These are phyloP conservation scores for Cucurbita moschata DNA, from an alignment of 306 rosid species.

Conservation along the genomic window DNA sequence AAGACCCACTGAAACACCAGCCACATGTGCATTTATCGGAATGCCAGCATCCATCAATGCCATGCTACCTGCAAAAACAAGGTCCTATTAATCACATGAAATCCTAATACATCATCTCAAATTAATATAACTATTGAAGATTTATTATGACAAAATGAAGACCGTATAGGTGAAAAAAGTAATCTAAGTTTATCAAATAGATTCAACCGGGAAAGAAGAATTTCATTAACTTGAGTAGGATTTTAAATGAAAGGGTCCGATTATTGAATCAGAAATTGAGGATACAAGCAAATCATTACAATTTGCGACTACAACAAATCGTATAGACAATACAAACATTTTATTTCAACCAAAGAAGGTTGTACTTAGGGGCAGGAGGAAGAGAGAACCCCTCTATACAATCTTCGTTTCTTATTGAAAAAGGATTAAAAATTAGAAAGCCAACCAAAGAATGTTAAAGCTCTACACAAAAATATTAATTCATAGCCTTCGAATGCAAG, in stretches of 20 bases:
- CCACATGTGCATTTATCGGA: conserved; percentile 77
- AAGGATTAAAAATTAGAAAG: too few relatives aligned
- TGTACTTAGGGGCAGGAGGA: too few relatives aligned
- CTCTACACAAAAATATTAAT: background rate
- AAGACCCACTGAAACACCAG: conserved; percentile 95
- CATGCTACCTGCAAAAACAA: conserved; percentile 55
- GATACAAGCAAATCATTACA: background rate
- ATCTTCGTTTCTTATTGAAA: too few relatives aligned
- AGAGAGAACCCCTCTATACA: too few relatives aligned
- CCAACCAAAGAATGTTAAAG: background rate
- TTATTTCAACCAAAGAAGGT: background rate
- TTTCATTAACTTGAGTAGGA: background rate
- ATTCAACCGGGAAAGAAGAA: background rate
- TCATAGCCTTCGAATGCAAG: background rate
- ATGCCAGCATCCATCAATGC: conserved; percentile 98
- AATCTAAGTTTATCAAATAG: background rate
- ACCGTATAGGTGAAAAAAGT: background rate
- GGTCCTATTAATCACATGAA: conserved; percentile 2
- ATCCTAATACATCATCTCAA: background rate
- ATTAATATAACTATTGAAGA: background rate
- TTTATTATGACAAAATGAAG: background rate
- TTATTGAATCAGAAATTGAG: background rate
- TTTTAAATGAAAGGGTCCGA: background rate
- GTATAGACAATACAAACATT: background rate
- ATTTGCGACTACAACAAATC: background rate